These are phyloP conservation scores for Aspergillus hortae DNA, from an alignment of 2,329 filamentous ascomycete genomes.

Conservation along the genomic window DNA sequence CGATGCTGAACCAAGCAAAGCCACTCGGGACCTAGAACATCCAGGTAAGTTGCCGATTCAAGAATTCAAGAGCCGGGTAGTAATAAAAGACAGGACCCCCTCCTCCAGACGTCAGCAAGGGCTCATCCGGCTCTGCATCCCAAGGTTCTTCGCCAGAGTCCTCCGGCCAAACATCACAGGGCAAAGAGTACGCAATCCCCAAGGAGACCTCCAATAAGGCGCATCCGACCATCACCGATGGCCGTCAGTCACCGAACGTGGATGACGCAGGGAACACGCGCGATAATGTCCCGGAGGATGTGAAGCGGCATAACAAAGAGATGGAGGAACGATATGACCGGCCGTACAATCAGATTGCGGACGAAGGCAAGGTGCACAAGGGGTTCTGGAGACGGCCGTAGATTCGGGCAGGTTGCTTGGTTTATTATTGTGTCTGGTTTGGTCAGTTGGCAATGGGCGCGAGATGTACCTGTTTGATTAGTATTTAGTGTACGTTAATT, in stretches of 20 bases:
- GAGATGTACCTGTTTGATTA: too few relatives aligned
- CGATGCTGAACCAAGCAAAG: constrained; percentile 9
- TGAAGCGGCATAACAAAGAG: constrained; percentile 33
- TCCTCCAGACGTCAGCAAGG: constrained; percentile 17
- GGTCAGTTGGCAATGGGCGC: not conserved
- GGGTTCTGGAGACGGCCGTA: constrained; percentile 7
- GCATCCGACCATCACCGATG: constrained; percentile 29
- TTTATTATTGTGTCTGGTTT: not conserved
- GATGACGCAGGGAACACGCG: constrained; percentile 25
- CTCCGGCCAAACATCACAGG: not conserved
- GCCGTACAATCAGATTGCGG: constrained; percentile 29
- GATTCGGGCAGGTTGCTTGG: not conserved
- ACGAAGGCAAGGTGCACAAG: constrained; percentile 22
- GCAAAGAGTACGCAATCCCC: constrained; percentile 8
- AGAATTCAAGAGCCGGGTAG: not conserved
- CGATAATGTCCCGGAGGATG: constrained; percentile 30
- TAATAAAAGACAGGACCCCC: constrained; percentile 14
- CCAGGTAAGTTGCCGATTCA: constrained; percentile 15
- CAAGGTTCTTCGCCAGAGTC: constrained; percentile 2
- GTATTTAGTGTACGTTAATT: not conserved
- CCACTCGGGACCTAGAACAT: constrained; percentile 21
- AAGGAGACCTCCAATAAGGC: constrained; percentile 32
- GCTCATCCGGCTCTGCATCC: constrained; percentile 2
- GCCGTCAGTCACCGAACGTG: constrained; percentile 26
- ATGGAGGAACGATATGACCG: constrained; percentile 31